Base-by-base conservation (phyloP, 1,284 basidiomycete genomes). In the Neolentinus lepideus region DNA sequence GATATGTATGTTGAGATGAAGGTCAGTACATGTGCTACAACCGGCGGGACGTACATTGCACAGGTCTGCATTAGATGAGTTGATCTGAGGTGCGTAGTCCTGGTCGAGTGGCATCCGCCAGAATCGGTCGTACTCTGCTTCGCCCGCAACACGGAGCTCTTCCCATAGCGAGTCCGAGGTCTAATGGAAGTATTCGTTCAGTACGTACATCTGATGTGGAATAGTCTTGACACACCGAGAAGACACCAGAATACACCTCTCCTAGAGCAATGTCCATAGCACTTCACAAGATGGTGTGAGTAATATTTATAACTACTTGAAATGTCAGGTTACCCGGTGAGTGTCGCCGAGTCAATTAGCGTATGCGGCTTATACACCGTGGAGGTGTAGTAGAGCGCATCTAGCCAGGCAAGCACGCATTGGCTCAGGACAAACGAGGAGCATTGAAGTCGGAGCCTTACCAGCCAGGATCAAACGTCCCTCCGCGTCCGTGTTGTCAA, bases 401-500 rank as follows among this genome's bases (percentile, higher is more conserved):
- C 92, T 78, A 68, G n/a, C 65, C 54, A 45, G 33, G 55, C 2
- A 52, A n/a, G 6, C 22, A 26, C 14, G 22, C 14, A 8, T 50
- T 12, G 12, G 24, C 12, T 25, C 8, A 21, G 8, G 12, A 25
- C 4, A 4, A 16, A 50, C 4, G 24, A 6, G 14, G 6, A 11
- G 3, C 47, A 10, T 4, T 25, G 22, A 29, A 3, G 47, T n/a
- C 11, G 19, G 19, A 10, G 19, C 6, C 75, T 38, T 55, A 85
- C 84, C 84, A 52, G 88, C 78, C 35, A 91, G 78, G 22, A 94
- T 76, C 22, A 95, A 75, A 26, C 93, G 84, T 19, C 93, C 92
- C 66, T 93, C 90, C 2, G 91, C 91, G 66, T 94, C 92, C 0
- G 92, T 94, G 71, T 94, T 94, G 71, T 94, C 90, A 36, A 94